Evolutionary conservation across 768 basidiomycete species (phyloP).

Genomic region (Tephrocybe sp.): DNA sequence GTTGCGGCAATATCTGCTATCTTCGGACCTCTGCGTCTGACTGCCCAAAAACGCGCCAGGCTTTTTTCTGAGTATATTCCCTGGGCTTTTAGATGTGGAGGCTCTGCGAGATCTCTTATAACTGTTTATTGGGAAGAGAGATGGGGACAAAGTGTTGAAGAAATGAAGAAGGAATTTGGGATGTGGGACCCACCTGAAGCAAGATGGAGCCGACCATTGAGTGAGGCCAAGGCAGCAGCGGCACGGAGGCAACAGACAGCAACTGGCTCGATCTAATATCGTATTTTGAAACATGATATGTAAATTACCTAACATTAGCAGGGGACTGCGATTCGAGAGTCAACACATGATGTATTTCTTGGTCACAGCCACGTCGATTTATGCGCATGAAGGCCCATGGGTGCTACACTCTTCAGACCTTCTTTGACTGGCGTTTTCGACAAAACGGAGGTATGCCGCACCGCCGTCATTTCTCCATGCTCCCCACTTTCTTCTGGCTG

Average conservation of each 20-base stretch:
- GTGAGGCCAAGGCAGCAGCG: conserved; percentile 55
- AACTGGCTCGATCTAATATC: background rate
- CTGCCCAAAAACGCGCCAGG: conserved; percentile 44
- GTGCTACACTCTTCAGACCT: conserved; percentile 22
- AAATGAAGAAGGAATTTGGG: conserved; percentile 83
- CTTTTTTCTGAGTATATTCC: conserved; percentile 83
- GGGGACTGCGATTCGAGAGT: no score
- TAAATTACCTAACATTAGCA: no score
- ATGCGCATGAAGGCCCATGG: conserved; percentile 27
- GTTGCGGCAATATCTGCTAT: conserved; percentile 79
- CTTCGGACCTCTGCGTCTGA: conserved; percentile 78
- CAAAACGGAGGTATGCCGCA: conserved; percentile 45
- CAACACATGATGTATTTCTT: no score
- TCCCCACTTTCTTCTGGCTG: conserved; percentile 13
- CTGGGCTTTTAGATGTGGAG: conserved; percentile 89
- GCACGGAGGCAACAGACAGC: conserved; percentile 24
- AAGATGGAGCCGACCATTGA: conserved; percentile 63
- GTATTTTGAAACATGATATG: no score
- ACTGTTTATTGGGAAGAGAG: conserved; percentile 95
- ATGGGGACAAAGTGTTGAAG: conserved; percentile 81
- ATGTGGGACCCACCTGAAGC: conserved; percentile 80
- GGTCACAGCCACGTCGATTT: conserved; percentile 14
- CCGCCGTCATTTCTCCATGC: conserved; percentile 32
- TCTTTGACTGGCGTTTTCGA: conserved; percentile 39
- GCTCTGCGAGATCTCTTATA: conserved; percentile 70